Evolutionary conservation across 257 asterid species (phyloP), one percentile per base, ranked within the genome.

Genomic region (Coffea eugenioides): DNA sequence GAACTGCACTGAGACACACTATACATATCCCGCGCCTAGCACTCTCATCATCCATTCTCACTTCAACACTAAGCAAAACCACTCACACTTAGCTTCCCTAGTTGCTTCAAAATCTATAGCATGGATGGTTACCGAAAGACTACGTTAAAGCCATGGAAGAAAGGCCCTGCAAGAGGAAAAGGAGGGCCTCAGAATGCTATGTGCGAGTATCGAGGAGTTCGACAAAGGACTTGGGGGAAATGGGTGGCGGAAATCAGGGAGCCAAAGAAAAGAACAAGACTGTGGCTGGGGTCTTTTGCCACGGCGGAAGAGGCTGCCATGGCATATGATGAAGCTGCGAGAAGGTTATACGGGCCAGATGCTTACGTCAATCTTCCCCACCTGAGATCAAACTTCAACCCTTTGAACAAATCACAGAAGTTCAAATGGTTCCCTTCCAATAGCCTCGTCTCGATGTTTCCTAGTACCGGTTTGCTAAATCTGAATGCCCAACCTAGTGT

Each of bases 231-330:
- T 0, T 95, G 98, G 98, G 99, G 98, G 0, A 95, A 95, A 78
- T 92, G 96, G 97, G 87, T 95, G 39, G 99, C 98, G 0, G 99
- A 95, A 82, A 95, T 95, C 81, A 85, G 99, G 41, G 98, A 93
- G 76, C 99, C 98, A 1, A 92, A 93, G 90, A 93, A 95, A 86
- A 83, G 99, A 62, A 91, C 92, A 72, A 83, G 99, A 20, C 90
- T 95, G 51, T 95, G 98, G 99, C 88, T 95, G 8, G 99, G 98
- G 74, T 95, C 98, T 12, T 95, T 92, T 15, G 86, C 98, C 23
- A 95, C 97, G 0, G 99, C 98, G 0, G 98, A 95, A 75, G 99
- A 93, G 83, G 98, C 99, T 0, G 99, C 98, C 76, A 92, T 93
- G 96, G 99, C 99, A 2, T 95, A 95, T 14, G 98, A 93, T 73